Evolutionary conservation across 2,329 filamentous ascomycete genomes (phyloP).

Genomic region (Dactylellina parvicollis): DNA sequence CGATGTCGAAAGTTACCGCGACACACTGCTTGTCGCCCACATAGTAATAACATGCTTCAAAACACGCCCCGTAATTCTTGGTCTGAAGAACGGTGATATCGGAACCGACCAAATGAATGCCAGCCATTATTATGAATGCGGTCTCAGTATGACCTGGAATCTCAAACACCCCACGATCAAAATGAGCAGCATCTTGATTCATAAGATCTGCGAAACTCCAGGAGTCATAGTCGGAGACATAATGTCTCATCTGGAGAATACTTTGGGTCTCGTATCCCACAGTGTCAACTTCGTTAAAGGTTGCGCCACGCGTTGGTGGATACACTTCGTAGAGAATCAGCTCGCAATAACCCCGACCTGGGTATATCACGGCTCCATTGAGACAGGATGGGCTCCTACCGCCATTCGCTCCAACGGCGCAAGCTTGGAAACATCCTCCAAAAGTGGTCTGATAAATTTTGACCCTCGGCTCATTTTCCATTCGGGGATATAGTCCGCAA

Average conservation of each 20-base stretch:
- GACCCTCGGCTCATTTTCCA: neutral
- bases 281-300: neutral
- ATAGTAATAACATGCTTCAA: neutral
- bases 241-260: neutral
- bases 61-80: neutral
- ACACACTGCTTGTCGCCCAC: neutral
- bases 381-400: neutral
- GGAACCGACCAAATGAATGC: neutral
- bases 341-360: neutral
- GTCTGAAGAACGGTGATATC: neutral
- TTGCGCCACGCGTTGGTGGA: neutral
- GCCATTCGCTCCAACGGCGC: neutral
- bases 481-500: neutral
- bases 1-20: neutral
- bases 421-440: neutral
- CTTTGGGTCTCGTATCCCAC: neutral
- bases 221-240: too few relatives aligned
- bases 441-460: neutral
- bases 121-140: neutral
- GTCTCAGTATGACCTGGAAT: neutral
- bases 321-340: neutral
- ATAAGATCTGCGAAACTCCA: too few relatives aligned
- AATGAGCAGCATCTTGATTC: neutral
- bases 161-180: neutral
- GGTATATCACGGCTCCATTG: neutral